phyloP scores from a whole-genome alignment of 768 basidiomycete genomes.

The Mycena vitilis region DNA sequence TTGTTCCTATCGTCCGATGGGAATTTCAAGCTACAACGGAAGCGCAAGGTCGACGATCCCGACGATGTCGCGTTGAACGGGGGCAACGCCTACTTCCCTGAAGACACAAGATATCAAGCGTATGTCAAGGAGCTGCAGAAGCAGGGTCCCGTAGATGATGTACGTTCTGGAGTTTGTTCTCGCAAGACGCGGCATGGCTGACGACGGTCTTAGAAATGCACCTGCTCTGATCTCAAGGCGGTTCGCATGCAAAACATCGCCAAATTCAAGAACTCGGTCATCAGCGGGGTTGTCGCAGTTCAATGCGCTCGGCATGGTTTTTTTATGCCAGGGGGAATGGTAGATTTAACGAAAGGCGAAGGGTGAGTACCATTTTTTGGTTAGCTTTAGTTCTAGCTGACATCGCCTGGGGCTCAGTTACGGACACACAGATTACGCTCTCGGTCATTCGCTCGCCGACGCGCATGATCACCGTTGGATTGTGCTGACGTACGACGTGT shows the following conservation, averaged over 20 bases:
- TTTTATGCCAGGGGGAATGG: slow-evolving; percentile 38
- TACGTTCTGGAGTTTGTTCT: not conserved
- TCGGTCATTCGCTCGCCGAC: slow-evolving; percentile 34
- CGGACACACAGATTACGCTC: slow-evolving; percentile 40
- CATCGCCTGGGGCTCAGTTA: slow-evolving; percentile 32
- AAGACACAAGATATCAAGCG: not conserved
- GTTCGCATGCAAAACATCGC: slow-evolving; percentile 42
- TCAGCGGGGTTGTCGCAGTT: slow-evolving; percentile 43
- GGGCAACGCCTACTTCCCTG: slow-evolving; percentile 1
- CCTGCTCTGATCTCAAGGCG: slow-evolving; percentile 42
- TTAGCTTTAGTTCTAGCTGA: not conserved
- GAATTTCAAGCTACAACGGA: slow-evolving; percentile 18
- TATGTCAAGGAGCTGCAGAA: not conserved
- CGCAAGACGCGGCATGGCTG: no score
- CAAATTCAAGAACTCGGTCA: slow-evolving; percentile 43
- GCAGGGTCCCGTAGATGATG: not conserved
- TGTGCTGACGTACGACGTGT: slow-evolving; percentile 45
- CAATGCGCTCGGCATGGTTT: slow-evolving; percentile 45
- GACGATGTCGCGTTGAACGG: slow-evolving; percentile 15
- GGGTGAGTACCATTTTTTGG: slow-evolving; percentile 30
- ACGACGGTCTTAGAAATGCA: slow-evolving; percentile 5
- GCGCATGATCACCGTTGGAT: slow-evolving; percentile 35
- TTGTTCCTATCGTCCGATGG: slow-evolving; percentile 16
- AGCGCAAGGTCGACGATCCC: slow-evolving; percentile 13
- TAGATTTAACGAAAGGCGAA: slow-evolving; percentile 44